A percentile compares a stretch with the other conserved stretches of the same genome.
Conservation (phyloP, 441 rosid genomes). For the Caryocar brasiliense region DNA sequence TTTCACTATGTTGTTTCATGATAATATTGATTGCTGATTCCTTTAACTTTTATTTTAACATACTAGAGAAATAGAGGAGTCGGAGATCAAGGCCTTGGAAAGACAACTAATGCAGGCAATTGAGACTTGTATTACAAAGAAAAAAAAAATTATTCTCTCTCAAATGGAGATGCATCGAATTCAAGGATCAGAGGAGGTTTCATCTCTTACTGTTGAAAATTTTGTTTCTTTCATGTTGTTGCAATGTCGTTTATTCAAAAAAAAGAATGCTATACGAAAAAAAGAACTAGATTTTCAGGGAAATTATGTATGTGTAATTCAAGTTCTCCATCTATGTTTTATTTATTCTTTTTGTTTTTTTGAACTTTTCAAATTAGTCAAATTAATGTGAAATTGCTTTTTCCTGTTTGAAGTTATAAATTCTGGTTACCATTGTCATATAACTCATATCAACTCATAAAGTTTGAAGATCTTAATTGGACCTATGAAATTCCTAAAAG, state of each 20-base stretch:
- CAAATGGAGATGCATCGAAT: slow-evolving; percentile 86
- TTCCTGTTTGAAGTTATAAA: too few relatives aligned
- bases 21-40: slow-evolving; percentile 12
- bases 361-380: too few relatives aligned
- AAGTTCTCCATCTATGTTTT: too few relatives aligned
- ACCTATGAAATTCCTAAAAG: too few relatives aligned
- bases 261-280: too few relatives aligned
- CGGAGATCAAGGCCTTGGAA: slow-evolving; percentile 85
- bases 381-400: too few relatives aligned
- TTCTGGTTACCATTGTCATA: too few relatives aligned
- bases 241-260: not conserved
- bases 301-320: too few relatives aligned
- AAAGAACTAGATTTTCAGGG: too few relatives aligned
- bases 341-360: too few relatives aligned
- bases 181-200: slow-evolving; percentile 87
- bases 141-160: slow-evolving; percentile 80
- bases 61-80: slow-evolving; percentile 87
- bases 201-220: slow-evolving; percentile 4
- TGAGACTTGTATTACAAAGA: slow-evolving; percentile 82
- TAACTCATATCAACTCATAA: too few relatives aligned
- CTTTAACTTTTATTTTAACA: slow-evolving; percentile 7
- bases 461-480: too few relatives aligned
- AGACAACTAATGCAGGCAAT: slow-evolving; percentile 95
- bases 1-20: not conserved
- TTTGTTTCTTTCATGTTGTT: slow-evolving; percentile 4